Base-by-base conservation (phyloP, 2,329 filamentous ascomycete genomes). In the Beauveria sp. region DNA sequence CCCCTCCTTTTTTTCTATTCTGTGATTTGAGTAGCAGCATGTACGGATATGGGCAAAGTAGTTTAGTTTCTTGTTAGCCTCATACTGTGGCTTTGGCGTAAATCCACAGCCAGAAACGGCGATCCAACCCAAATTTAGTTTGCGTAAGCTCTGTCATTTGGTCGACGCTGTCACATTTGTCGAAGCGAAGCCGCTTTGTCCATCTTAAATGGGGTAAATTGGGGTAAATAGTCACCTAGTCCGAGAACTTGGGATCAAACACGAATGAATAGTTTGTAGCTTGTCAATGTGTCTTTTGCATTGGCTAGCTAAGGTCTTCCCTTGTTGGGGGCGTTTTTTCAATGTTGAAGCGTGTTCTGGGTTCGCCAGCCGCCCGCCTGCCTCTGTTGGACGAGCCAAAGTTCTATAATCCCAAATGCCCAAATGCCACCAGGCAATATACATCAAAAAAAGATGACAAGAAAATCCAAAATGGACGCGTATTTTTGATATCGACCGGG, bases 271-370 rank as follows among this genome's bases (percentile, higher is more conserved):
- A 43, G 6, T 43, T 26, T 20, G 45, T 58, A 58, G 55, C 58
- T 49, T 52, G 28, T 49, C 26, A 60, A 60, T 4, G 47, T 51
- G 24, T 34, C 3, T 8, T 8, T 60, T 53, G 26, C 43, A 60
- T 60, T 60, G 9, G 58, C 58, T 60, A 60, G 58, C 58, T 60
- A 60, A 59, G 46, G 24, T 34, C 30, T n/a, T 38, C 12, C 43
- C 42, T 18, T 55, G 5, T 47, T 54, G 1, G 30, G 43, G 22
- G 18, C 20, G 9, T 38, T 51, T 28, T 24, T 22, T 51, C 8
- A 16, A 7, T 46, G 5, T 46, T 34, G 22, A 58, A 46, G 46
- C 46, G 30, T 5, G 2, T 30, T 6, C 18, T 22, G 45, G 45
- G 20, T 10, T 20, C 14, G 46, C 56, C 56, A 38, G 43, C 10